These are phyloP conservation scores for Penicillium sp. DNA, from an alignment of 2,329 filamentous ascomycete genomes.

Conservation along the genomic window DNA sequence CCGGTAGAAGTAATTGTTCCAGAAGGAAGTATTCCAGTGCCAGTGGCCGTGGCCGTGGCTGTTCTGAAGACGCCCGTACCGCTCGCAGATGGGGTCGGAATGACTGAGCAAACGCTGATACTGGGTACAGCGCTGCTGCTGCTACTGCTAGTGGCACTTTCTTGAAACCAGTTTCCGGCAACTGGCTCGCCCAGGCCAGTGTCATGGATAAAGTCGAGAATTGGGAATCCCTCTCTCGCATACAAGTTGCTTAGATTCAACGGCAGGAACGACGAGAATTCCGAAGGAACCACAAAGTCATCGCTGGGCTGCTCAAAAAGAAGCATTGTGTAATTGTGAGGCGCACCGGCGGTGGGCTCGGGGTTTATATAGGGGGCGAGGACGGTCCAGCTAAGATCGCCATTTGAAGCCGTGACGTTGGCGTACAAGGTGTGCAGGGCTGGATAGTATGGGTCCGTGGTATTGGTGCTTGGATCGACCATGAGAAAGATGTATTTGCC, in stretches of 20 bases:
- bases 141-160: background rate
- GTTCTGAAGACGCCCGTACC: background rate
- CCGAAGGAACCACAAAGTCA: background rate
- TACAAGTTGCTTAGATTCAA: background rate
- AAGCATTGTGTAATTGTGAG: conserved; percentile 10
- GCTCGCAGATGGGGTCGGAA: background rate
- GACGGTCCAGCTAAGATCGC: background rate
- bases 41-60: background rate
- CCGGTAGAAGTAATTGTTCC: background rate
- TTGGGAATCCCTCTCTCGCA: conserved; percentile 1
- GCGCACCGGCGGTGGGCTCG: background rate
- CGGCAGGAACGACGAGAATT: conserved; percentile 6
- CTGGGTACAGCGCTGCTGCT: background rate
- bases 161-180: conserved; percentile 10
- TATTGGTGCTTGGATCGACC: conserved; percentile 8
- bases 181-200: conserved; percentile 1
- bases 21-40: background rate
- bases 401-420: conserved; percentile 1
- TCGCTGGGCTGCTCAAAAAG: conserved; percentile 2
- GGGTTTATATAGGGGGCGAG: conserved; percentile 5
- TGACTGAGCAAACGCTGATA: background rate
- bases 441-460: background rate
- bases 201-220: conserved; percentile 6
- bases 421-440: conserved; percentile 5
- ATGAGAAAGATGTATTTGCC: conserved; percentile 10